Percentiles rank a stretch among this genome's conserved stretches.
phyloP scores from a whole-genome alignment of 2,329 filamentous ascomycete genomes.

The Chrysoporthe cubensis region DNA sequence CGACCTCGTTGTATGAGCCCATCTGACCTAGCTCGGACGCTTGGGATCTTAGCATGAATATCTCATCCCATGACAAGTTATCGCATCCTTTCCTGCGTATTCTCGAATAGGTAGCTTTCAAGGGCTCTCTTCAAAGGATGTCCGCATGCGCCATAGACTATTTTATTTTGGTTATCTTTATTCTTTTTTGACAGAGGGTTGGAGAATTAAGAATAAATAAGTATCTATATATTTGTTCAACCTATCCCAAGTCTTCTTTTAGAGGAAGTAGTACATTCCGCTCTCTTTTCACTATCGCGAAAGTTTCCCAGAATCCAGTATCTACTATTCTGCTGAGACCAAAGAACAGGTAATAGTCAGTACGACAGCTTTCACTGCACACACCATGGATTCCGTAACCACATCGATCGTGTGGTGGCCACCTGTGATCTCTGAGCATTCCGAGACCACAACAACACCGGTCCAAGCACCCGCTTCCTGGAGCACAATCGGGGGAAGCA shows the following conservation, averaged over 20 bases:
- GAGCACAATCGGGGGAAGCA: background rate
- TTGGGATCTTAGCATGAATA: background rate
- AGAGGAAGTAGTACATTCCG: too few species aligned
- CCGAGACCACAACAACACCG: background rate
- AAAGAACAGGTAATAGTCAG: background rate
- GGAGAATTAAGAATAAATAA: too few species aligned
- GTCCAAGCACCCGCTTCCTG: background rate
- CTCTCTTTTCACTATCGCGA: too few species aligned
- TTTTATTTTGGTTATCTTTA: too few species aligned
- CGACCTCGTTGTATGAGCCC: background rate
- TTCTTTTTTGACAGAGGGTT: too few species aligned
- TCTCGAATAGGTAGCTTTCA: background rate
- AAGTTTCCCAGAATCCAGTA: background rate
- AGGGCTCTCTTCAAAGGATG: too few species aligned
- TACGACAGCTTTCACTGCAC: background rate
- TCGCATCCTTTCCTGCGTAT: background rate
- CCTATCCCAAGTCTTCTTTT: too few species aligned
- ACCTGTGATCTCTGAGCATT: background rate
- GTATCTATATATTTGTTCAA: too few species aligned
- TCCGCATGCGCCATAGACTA: too few species aligned
- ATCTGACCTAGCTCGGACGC: background rate
- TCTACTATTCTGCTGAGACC: background rate
- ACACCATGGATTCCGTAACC: background rate
- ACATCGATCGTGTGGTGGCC: conserved; percentile 4
- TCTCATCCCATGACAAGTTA: background rate